Base-by-base conservation (phyloP, 2,329 filamentous ascomycete genomes). In the Pyrenochaeta sp. region DNA sequence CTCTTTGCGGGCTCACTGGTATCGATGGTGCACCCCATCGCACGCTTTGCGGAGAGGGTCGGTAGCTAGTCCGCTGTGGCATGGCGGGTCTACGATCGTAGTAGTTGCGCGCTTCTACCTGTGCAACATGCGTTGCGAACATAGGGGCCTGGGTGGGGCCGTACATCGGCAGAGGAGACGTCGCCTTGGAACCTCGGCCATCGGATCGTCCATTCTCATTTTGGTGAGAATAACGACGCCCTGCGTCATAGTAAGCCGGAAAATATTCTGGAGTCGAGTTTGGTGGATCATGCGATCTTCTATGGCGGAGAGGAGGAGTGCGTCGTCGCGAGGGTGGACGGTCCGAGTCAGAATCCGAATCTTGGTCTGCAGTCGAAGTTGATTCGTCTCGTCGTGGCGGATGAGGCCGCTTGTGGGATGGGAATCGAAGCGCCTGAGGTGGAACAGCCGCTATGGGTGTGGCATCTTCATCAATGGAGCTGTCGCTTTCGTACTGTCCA, bases 41-140 rank as follows among this genome's bases (percentile, higher is more conserved):
- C 8, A 63, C 57, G 11, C 48, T 51, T 8, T 55, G 53, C 30
- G 55, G 53, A 6, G 49, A 45, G 4, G 58, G 50, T 21, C 58
- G 50, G 47, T 69, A 67, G 20, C 54, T 63, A 1, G 56, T 40
- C 7, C 65, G 43, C 10, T 57, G 38, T 0, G 64, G 51, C 58
- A 69, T 58, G 2, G 48, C 32, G 2, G 68, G 67, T 13, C 66
- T 44, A 4, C 56, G 48, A 6, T 66, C 63, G 35, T 69, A 63
- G 47, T 68, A 63, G 18, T 60, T 63, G 1, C 62, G 57, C 20
- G 62, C 60, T 44, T 73, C 64, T 22, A 72, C 41, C 18, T 72
- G 68, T 6, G 74, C 73, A 4, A 77, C 69, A 11, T 74, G 73
- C 1, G 74, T 74, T 3, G 77, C 77, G 46, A 79, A 79, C 3